These are phyloP conservation scores for Tetrahymena elliotti DNA, from an alignment of 73 alveolate species.

Conservation along the genomic window DNA sequence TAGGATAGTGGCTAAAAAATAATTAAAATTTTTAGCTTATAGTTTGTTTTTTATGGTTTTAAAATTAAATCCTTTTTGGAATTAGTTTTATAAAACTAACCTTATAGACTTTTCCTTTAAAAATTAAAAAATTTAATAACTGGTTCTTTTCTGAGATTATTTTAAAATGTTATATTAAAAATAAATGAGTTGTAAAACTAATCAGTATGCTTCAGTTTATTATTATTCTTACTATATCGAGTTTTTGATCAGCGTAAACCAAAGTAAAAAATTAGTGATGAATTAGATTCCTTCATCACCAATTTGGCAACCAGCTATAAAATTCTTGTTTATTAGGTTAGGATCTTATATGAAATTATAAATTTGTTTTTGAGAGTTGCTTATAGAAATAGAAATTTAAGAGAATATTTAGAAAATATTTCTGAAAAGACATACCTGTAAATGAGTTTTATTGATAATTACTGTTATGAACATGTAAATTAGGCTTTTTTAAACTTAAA, in stretches of 20 bases:
- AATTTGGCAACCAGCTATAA: background rate
- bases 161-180: no score
- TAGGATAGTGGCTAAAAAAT: background rate
- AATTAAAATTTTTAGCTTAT: background rate
- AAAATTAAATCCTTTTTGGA: background rate
- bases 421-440: no score
- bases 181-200: background rate
- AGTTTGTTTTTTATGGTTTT: background rate
- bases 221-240: no score
- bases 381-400: no score
- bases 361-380: background rate
- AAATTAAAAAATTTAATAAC: background rate
- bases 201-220: background rate
- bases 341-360: background rate
- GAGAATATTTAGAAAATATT: background rate
- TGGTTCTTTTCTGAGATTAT: background rate
- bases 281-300: background rate
- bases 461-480: no score
- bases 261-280: background rate
- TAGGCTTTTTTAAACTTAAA: no score
- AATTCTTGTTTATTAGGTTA: background rate
- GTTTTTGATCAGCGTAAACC: background rate
- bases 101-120: background rate
- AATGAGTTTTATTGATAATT: no score
- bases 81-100: background rate